Percentiles rank a stretch among this genome's conserved stretches.
phyloP scores from a whole-genome alignment of 2,329 filamentous ascomycete species.

The Calycina herbarum region DNA sequence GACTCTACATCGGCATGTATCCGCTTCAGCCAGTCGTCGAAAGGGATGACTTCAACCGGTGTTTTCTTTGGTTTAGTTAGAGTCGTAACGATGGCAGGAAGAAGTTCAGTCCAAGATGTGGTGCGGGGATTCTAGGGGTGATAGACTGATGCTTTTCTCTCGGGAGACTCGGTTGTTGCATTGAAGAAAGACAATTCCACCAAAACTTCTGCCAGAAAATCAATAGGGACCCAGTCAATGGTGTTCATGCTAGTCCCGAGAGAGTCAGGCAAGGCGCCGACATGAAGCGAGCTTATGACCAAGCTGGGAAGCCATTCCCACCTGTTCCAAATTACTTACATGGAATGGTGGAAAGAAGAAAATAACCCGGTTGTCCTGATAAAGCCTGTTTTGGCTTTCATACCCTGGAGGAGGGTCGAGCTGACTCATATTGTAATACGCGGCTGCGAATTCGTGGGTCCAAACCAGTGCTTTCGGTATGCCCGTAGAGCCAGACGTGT shows the following conservation, averaged over 20 bases:
- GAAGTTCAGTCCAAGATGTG: constrained; percentile 2
- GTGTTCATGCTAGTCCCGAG: constrained; percentile 33
- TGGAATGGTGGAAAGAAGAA: constrained; percentile 10
- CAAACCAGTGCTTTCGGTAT: constrained; percentile 43
- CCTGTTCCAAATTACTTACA: constrained; percentile 44
- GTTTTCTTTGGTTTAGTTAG: not conserved
- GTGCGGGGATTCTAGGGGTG: constrained; percentile 4
- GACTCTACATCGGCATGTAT: not conserved
- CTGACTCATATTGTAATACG: constrained; percentile 22
- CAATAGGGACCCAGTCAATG: constrained; percentile 48
- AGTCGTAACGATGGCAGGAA: constrained; percentile 1
- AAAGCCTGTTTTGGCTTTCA: constrained; percentile 5
- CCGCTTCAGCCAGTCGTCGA: constrained; percentile 1
- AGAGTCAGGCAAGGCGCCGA: constrained; percentile 10
- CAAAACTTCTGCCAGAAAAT: constrained; percentile 41
- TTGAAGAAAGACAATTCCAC: constrained; percentile 32
- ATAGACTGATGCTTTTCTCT: constrained; percentile 6
- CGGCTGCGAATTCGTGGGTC: constrained; percentile 36
- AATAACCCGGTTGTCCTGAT: constrained; percentile 6
- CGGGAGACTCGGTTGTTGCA: not conserved
- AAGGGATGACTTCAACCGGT: not conserved
- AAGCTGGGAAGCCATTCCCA: constrained; percentile 55
- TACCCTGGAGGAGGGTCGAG: constrained; percentile 40
- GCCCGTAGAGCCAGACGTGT: constrained; percentile 45
- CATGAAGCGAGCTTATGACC: constrained; percentile 8